phyloP scores from a whole-genome alignment of 2,329 filamentous ascomycete species.

The Xylariaceae sp. region DNA sequence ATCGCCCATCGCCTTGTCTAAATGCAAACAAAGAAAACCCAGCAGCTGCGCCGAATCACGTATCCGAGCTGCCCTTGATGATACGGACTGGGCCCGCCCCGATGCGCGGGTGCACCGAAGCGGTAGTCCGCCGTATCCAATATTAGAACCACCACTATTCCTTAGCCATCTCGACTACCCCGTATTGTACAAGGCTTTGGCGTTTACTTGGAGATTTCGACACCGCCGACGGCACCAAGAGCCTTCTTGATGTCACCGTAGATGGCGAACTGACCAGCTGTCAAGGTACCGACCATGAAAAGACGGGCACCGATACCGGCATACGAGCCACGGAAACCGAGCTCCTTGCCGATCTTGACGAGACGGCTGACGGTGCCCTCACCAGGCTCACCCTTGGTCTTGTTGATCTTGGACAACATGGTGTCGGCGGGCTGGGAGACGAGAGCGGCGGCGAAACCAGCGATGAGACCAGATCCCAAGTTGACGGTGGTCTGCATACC shows the following conservation, averaged over 20 bases:
- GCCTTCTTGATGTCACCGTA: slow-evolving; percentile 53
- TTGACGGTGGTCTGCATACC: slow-evolving; percentile 67
- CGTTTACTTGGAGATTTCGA: slow-evolving; percentile 49
- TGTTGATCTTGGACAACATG: slow-evolving; percentile 82
- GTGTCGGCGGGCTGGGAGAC: slow-evolving; percentile 77
- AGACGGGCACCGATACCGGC: slow-evolving; percentile 71
- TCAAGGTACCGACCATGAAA: slow-evolving; percentile 69
- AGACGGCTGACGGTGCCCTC: slow-evolving; percentile 69
- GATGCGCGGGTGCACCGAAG: slow-evolving; percentile 4
- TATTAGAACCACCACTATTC: slow-evolving; percentile 19
- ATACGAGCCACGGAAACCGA: slow-evolving; percentile 67
- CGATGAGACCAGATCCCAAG: slow-evolving; percentile 70
- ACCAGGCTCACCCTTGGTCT: slow-evolving; percentile 70
- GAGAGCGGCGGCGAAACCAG: slow-evolving; percentile 73
- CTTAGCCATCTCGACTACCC: background rate
- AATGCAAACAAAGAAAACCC: slow-evolving; percentile 26
- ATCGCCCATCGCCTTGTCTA: slow-evolving; percentile 30
- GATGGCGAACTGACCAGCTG: slow-evolving; percentile 72
- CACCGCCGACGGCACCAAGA: slow-evolving; percentile 59
- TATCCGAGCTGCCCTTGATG: slow-evolving; percentile 6
- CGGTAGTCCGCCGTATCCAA: slow-evolving; percentile 21
- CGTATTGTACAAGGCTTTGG: background rate
- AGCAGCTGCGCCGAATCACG: slow-evolving; percentile 23
- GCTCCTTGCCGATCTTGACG: slow-evolving; percentile 73
- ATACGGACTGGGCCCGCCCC: too few species aligned